Evolutionary conservation across 371 early-diverging fungal genomes (phyloP), one percentile per base, ranked within the genome.

Genomic region (Mortierella sp.): DNA sequence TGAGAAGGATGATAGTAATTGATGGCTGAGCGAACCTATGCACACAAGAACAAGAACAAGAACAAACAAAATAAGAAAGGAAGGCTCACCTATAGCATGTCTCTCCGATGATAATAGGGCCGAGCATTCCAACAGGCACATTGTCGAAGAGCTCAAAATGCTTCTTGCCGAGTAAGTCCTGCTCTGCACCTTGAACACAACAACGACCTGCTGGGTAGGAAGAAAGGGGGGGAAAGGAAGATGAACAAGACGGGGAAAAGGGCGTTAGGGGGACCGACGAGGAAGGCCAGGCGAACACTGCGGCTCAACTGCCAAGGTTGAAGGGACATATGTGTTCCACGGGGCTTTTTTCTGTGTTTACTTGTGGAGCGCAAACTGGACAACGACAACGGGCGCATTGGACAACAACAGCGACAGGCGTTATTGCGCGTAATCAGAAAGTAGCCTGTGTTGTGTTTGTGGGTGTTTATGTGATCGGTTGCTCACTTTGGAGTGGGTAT

Each of bases 91-190:
- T 74, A 41, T 74, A 24, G 41, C 54, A 41, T 51, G 46, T 41
- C 24, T 70, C n/a, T 46, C 56, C 49, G 46, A 43, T 63, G 78
- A 27, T 16, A 71, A 41, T 71, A 78, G 85, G 72, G 85, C 85
- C 75, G 85, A 84, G 71, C 70, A 78, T 71, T 78, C 81, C 32
- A 81, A 76, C 76, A 65, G 56, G 38, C 74, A 58, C 63, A 84
- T 84, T 46, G 78, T 84, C 56, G 81, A 84, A 51, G 85, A 84
- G 68, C 81, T 84, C 60, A 78, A 81, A 71, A 78, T 71, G 76
- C 76, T 84, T 11, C 81, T 84, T 32, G 76, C 85, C 32, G 74
- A 81, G 85, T 81, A 84, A 84, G 85, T 84, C 48, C 24, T 55
- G 18, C 72, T 49, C 29, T 46, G 29, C n/a, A 21, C 4, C 35